Conservation (phyloP, 2,329 filamentous ascomycete species). For the Cladosporium sp. region DNA sequence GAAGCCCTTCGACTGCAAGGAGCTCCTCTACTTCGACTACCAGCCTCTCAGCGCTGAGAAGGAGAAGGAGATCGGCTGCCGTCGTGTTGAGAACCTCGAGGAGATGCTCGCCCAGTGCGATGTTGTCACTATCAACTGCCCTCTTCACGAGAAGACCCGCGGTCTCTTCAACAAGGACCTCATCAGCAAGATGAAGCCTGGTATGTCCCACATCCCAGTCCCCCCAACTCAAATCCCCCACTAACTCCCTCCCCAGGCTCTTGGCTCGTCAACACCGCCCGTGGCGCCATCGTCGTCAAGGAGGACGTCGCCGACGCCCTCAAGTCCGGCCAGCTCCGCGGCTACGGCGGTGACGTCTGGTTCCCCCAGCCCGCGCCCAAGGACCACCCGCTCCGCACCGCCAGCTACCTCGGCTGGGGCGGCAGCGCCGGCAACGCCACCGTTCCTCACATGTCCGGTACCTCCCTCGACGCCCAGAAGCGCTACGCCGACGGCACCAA, state of each 20-base stretch:
- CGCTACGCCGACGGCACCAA: conserved; percentile 61
- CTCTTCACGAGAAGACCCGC: conserved; percentile 94
- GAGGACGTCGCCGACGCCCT: conserved; percentile 95
- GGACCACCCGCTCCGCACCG: conserved; percentile 89
- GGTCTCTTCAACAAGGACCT: conserved; percentile 99
- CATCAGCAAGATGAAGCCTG: conserved; percentile 98
- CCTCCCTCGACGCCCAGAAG: conserved; percentile 95
- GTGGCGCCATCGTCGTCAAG: conserved; percentile 98
- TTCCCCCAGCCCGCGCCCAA: conserved; percentile 94
- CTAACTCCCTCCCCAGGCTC: conserved; percentile 56
- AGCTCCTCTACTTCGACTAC: conserved; percentile 99
- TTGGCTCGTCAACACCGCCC: conserved; percentile 98
- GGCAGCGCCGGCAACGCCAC: conserved; percentile 82
- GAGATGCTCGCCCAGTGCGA: conserved; percentile 94
- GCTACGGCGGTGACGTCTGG: conserved; percentile 89
- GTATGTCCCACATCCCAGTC: conserved; percentile 42
- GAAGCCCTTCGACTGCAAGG: conserved; percentile 99
- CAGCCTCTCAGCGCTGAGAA: conserved; percentile 81
- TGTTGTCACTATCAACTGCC: conserved; percentile 99
- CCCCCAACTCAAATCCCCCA: no score
- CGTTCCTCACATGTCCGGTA: conserved; percentile 98
- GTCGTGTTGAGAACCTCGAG: conserved; percentile 82
- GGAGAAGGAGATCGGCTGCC: conserved; percentile 94
- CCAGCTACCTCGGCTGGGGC: conserved; percentile 82
- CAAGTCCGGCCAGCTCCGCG: conserved; percentile 83